These are phyloP conservation scores for Cinchona pubescens DNA, from an alignment of 257 asterid species.

Conservation along the genomic window DNA sequence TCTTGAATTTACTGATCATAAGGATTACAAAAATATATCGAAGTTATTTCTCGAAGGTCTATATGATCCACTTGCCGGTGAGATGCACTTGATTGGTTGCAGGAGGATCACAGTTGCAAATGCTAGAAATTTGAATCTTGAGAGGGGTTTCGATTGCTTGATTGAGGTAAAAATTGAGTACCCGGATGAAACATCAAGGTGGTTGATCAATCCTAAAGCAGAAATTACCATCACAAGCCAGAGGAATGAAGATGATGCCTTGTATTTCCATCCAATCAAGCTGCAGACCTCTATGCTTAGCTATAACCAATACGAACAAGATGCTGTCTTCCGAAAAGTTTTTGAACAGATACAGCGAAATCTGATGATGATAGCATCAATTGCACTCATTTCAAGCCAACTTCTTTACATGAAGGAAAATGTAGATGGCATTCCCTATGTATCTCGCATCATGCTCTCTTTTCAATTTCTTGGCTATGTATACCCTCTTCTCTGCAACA, in stretches of 20 bases:
- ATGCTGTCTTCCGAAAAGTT: constrained; percentile 11
- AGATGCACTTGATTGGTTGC: constrained; percentile 23
- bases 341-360: constrained; percentile 9
- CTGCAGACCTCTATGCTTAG: constrained; percentile 13
- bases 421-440: constrained; percentile 3
- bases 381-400: constrained; percentile 14
- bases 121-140: not conserved
- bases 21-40: constrained; percentile 10
- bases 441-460: constrained; percentile 10
- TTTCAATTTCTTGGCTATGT: constrained; percentile 4
- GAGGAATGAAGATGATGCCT: constrained; percentile 18
- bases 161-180: constrained; percentile 17
- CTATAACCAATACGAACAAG: not conserved
- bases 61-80: constrained; percentile 14
- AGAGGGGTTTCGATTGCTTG: constrained; percentile 20
- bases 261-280: constrained; percentile 5
- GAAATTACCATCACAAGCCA: constrained; percentile 16
- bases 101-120: constrained; percentile 10
- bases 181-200: constrained; percentile 4
- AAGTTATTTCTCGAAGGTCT: constrained; percentile 21
- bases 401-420: constrained; percentile 14
- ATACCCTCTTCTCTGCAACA: constrained; percentile 6
- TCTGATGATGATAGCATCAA: constrained; percentile 4
- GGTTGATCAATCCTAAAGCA: constrained; percentile 23
- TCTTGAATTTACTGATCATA: not conserved